These are phyloP conservation scores for Lentinula aciculospora DNA, from an alignment of 768 basidiomycete species.

Conservation along the genomic window DNA sequence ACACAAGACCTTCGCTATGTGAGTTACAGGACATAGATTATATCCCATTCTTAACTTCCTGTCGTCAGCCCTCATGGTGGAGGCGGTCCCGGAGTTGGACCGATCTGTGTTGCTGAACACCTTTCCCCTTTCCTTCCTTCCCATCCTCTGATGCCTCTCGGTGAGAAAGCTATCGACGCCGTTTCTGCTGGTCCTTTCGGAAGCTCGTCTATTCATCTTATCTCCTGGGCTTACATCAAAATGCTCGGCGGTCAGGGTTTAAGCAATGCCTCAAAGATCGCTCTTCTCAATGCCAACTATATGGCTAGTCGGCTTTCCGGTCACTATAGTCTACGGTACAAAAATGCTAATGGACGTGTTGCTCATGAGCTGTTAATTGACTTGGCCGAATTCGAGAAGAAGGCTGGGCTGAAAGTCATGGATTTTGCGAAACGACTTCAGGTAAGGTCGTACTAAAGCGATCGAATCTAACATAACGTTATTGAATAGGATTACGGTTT, in stretches of 20 bases:
- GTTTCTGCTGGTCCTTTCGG: slow-evolving; percentile 92
- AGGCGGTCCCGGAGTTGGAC: slow-evolving; percentile 92
- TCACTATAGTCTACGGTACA: slow-evolving; percentile 84
- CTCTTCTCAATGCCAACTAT: slow-evolving; percentile 95
- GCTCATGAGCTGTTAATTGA: slow-evolving; percentile 97
- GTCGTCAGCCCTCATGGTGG: slow-evolving; percentile 84
- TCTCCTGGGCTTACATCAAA: slow-evolving; percentile 99
- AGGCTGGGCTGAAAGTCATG: slow-evolving; percentile 83
- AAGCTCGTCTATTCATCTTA: slow-evolving; percentile 90
- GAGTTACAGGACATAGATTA: slow-evolving; percentile 19
- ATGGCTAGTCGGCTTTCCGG: slow-evolving; percentile 85
- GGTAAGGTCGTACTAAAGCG: slow-evolving; percentile 31
- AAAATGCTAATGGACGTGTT: slow-evolving; percentile 86
- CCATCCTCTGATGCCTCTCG: slow-evolving; percentile 71
- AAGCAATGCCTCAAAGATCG: slow-evolving; percentile 76
- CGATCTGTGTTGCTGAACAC: slow-evolving; percentile 92
- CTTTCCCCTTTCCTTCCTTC: slow-evolving; percentile 91
- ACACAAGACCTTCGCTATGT: slow-evolving; percentile 98
- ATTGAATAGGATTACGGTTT: slow-evolving; percentile 74
- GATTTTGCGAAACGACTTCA: slow-evolving; percentile 97
- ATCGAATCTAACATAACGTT: neutral
- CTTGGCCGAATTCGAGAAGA: slow-evolving; percentile 90
- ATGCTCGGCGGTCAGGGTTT: slow-evolving; percentile 98
- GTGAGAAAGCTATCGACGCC: slow-evolving; percentile 72
- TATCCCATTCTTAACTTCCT: neutral